A percentile compares a stretch with the other conserved stretches of the same genome.
Evolutionary conservation across 345 rosid species (phyloP).

Genomic region (Viola odorata): DNA sequence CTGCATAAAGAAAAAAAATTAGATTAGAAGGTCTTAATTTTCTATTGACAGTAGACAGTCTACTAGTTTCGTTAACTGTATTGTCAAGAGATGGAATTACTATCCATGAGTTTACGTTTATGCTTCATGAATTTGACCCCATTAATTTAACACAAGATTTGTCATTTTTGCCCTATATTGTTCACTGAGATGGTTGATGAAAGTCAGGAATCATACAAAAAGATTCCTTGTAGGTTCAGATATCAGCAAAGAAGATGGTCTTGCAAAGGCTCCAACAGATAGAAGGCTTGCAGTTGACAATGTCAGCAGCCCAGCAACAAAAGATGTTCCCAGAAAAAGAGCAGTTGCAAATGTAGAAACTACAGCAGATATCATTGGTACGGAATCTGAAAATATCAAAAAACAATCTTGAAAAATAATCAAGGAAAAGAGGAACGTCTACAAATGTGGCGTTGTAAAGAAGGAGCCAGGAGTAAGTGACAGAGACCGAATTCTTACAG

Average conservation of each 20-base stretch:
- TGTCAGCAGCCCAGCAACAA: slow-evolving; percentile 65
- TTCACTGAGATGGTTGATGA: not conserved
- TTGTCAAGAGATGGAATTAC: not conserved
- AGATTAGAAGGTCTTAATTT: slow-evolving; percentile 4
- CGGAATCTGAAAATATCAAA: slow-evolving; percentile 50
- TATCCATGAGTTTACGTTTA: not conserved
- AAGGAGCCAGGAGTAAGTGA: not conserved
- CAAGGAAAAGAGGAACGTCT: not conserved
- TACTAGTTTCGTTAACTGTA: not conserved
- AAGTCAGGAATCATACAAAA: slow-evolving; percentile 43
- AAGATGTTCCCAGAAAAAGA: slow-evolving; percentile 48
- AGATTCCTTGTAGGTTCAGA: slow-evolving; percentile 74
- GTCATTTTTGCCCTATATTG: not conserved
- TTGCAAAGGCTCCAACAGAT: slow-evolving; percentile 57
- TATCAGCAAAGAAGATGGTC: slow-evolving; percentile 44
- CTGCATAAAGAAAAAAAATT: slow-evolving; percentile 32
- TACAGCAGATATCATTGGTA: slow-evolving; percentile 49
- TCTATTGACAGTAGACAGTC: not conserved
- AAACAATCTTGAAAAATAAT: not conserved
- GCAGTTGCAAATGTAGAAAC: slow-evolving; percentile 45
- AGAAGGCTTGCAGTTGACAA: slow-evolving; percentile 77
- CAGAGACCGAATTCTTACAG: slow-evolving; percentile 40
- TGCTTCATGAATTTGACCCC: not conserved
- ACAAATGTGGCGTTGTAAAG: not conserved
- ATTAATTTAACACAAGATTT: not conserved